These are phyloP conservation scores for Naganishia liquefaciens DNA, from an alignment of 1,284 basidiomycete species.

Conservation along the genomic window DNA sequence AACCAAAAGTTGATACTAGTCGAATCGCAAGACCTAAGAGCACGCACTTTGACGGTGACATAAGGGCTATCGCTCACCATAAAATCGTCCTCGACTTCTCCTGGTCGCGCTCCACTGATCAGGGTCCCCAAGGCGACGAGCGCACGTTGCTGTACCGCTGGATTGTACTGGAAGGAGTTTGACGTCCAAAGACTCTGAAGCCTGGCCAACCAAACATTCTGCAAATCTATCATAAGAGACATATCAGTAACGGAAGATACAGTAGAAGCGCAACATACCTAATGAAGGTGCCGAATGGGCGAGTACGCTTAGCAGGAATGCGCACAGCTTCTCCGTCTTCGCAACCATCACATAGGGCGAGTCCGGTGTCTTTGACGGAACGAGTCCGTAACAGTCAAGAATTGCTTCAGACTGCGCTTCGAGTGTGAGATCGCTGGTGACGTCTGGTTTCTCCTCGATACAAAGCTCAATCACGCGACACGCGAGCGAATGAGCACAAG, in stretches of 20 bases:
- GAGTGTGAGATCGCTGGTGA: constrained; percentile 2
- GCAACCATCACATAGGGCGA: constrained; percentile 66
- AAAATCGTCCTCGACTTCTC: constrained; percentile 63
- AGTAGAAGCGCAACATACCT: constrained; percentile 58
- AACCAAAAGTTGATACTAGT: constrained; percentile 51
- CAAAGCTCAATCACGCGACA: constrained; percentile 18
- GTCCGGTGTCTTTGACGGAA: constrained; percentile 14
- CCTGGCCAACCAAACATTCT: constrained; percentile 88
- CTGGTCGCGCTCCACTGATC: constrained; percentile 56
- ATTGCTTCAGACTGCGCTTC: constrained; percentile 16
- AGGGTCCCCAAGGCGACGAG: constrained; percentile 82
- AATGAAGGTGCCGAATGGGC: constrained; percentile 66
- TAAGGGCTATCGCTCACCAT: constrained; percentile 33
- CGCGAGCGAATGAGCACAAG: constrained; percentile 20
- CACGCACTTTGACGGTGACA: background rate
- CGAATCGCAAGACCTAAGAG: background rate
- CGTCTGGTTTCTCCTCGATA: constrained; percentile 5
- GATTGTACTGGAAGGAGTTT: constrained; percentile 88
- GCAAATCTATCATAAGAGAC: constrained; percentile 61
- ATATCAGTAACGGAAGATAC: too few relatives aligned
- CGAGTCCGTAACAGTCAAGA: constrained; percentile 10
- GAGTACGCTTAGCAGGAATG: constrained; percentile 67
- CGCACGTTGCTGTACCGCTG: constrained; percentile 82
- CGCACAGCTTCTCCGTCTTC: constrained; percentile 66
- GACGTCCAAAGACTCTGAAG: constrained; percentile 92